These are phyloP conservation scores for Saitozyma podzolica DNA, from an alignment of 768 basidiomycete species.

Conservation along the genomic window DNA sequence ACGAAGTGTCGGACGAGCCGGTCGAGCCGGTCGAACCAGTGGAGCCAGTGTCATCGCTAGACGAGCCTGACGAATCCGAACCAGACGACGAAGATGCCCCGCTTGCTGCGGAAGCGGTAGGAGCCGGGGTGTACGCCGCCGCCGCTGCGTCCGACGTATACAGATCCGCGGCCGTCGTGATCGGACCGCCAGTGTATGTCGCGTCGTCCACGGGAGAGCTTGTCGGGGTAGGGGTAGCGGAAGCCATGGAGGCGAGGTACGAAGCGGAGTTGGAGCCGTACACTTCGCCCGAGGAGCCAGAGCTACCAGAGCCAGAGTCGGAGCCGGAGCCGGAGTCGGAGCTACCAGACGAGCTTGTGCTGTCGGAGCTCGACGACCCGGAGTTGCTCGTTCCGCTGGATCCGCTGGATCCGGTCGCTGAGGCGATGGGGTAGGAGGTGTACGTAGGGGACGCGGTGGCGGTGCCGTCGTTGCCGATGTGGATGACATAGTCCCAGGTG, in stretches of 20 bases:
- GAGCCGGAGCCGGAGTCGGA: slow-evolving; percentile 11
- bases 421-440: not conserved
- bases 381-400: not conserved
- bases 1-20: slow-evolving; percentile 1
- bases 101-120: not conserved
- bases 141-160: slow-evolving; percentile 3
- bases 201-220: not conserved
- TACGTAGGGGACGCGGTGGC: slow-evolving; percentile 45
- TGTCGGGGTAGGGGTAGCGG: slow-evolving; percentile 11
- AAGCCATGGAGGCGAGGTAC: no score
- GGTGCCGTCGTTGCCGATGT: slow-evolving; percentile 48
- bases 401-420: slow-evolving; percentile 2
- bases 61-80: slow-evolving; percentile 8
- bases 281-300: slow-evolving; percentile 1
- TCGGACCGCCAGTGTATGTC: slow-evolving; percentile 10
- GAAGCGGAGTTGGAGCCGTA: not conserved
- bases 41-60: not conserved
- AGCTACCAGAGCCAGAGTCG: slow-evolving; percentile 2
- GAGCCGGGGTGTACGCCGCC: no score
- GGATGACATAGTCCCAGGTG: slow-evolving; percentile 50
- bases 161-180: slow-evolving; percentile 15
- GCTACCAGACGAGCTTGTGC: slow-evolving; percentile 5
- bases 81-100: slow-evolving; percentile 7
- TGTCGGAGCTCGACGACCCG: slow-evolving; percentile 1
- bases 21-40: slow-evolving; percentile 4